Conservation (phyloP, 495 filamentous ascomycete genomes). For the Trichocladium uniseriatum region DNA sequence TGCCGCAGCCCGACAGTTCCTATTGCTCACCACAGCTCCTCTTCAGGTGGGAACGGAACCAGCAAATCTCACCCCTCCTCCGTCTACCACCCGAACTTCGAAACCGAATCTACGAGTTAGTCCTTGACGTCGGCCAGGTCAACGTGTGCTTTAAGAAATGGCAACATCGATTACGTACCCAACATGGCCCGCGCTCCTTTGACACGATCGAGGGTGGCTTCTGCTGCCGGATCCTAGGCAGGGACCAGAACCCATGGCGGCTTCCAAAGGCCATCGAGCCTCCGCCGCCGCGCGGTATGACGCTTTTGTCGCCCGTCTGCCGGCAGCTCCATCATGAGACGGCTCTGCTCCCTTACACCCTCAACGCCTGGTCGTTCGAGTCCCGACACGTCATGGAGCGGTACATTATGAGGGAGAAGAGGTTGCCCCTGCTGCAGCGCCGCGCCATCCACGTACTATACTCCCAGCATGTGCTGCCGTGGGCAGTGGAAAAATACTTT, state of each 20-base stretch:
- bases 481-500: conserved; percentile 15
- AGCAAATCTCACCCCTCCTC: conserved; percentile 26
- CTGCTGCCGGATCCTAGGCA: conserved; percentile 12
- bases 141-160: conserved; percentile 20
- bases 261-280: not conserved
- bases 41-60: conserved; percentile 18
- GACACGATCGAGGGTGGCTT: conserved; percentile 18
- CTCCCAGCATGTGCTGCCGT: conserved; percentile 8
- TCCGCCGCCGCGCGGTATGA: conserved; percentile 13
- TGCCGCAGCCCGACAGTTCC: not conserved
- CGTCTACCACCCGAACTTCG: conserved; percentile 32
- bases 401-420: conserved; percentile 22
- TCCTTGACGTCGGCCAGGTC: conserved; percentile 26
- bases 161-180: conserved; percentile 7
- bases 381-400: conserved; percentile 20
- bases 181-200: conserved; percentile 5
- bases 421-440: conserved; percentile 16
- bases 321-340: conserved; percentile 28
- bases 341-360: conserved; percentile 19
- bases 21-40: not conserved
- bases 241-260: conserved; percentile 18
- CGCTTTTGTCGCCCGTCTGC: conserved; percentile 23
- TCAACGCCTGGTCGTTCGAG: conserved; percentile 28
- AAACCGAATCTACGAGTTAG: conserved; percentile 31
- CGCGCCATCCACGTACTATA: conserved; percentile 23